These are phyloP conservation scores for Jacaranda copaia DNA, from an alignment of 257 asterid species.

Conservation along the genomic window DNA sequence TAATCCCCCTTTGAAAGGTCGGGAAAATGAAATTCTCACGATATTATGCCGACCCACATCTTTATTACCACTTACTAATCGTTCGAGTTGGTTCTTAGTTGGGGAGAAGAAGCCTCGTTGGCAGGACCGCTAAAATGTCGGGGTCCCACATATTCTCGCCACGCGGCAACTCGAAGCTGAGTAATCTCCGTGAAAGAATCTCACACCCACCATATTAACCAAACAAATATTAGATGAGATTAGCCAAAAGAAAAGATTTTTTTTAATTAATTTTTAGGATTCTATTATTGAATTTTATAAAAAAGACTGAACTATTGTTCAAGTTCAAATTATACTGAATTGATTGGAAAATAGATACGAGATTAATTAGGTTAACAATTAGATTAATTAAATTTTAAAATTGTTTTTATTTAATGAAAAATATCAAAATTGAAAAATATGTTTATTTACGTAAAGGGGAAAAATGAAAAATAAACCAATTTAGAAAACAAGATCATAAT, in stretches of 20 bases:
- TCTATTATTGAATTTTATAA: no score
- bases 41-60: not conserved
- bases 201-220: slow-evolving; percentile 27
- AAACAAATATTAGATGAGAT: not conserved
- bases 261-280: not conserved
- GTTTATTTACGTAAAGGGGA: not conserved
- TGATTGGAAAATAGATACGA: no score
- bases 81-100: not conserved
- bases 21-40: slow-evolving; percentile 7
- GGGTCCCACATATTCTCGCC: slow-evolving; percentile 32
- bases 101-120: slow-evolving; percentile 3
- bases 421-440: no score
- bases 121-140: not conserved
- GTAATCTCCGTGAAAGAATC: slow-evolving; percentile 33
- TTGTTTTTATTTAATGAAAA: no score
- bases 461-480: not conserved
- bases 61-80: not conserved
- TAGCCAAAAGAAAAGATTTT: not conserved
- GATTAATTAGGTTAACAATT: no score
- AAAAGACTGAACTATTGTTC: no score
- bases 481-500: not conserved
- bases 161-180: slow-evolving; percentile 53
- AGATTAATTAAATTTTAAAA: no score
- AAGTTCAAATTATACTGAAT: no score
- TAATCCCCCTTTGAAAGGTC: not conserved